Conservation (phyloP, 495 filamentous ascomycete species). For the Aspergillus sclerotioniger region DNA sequence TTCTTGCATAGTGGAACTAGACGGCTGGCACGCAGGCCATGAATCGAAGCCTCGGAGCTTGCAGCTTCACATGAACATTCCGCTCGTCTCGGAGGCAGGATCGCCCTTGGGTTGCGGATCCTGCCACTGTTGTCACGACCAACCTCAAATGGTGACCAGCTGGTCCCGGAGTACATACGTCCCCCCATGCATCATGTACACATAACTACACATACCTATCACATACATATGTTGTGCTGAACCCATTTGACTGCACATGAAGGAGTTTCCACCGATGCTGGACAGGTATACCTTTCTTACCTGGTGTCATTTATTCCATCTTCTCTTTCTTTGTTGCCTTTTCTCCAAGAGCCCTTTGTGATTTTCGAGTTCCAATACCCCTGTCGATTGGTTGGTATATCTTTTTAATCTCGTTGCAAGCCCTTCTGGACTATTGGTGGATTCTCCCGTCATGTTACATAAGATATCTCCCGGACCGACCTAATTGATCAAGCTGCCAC, state of each 20-base stretch:
- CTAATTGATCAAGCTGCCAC: conserved; percentile 2
- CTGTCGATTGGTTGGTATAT: conserved; percentile 33
- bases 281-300: conserved; percentile 2
- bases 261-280: conserved; percentile 8
- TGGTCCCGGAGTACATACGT: conserved; percentile 8
- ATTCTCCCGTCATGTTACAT: conserved; percentile 6
- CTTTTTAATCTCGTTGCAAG: conserved; percentile 10
- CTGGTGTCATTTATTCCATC: conserved; percentile 11
- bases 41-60: neutral
- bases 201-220: conserved; percentile 14
- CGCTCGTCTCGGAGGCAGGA: neutral
- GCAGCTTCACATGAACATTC: neutral
- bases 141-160: neutral
- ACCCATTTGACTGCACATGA: conserved; percentile 7
- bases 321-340: conserved; percentile 11
- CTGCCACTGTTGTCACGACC: neutral
- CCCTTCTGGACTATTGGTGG: conserved; percentile 10
- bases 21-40: neutral
- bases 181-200: conserved; percentile 17
- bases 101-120: neutral
- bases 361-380: conserved; percentile 33
- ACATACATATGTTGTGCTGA: conserved; percentile 15
- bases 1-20: neutral
- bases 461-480: neutral
- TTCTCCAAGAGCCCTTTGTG: neutral